Evolutionary conservation across 169 alveolate species (phyloP).

Genomic region (Pseudocohnilembus persalinus): DNA sequence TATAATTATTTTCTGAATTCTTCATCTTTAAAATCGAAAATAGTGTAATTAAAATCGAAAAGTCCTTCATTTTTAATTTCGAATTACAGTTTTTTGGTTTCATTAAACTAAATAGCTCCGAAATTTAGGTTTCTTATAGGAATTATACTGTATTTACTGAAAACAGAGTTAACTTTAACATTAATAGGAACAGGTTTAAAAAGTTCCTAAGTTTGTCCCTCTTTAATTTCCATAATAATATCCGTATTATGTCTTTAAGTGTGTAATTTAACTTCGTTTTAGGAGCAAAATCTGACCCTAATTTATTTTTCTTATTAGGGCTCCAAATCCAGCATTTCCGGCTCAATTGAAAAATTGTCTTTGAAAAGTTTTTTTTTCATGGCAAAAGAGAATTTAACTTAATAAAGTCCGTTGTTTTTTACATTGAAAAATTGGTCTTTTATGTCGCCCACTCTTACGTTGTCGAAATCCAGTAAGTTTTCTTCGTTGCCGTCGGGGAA

Average conservation of each 20-base stretch:
- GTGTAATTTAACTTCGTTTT: constrained; percentile 81
- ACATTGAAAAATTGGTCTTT: constrained; percentile 80
- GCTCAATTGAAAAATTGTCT: constrained; percentile 83
- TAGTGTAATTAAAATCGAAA: constrained; percentile 87
- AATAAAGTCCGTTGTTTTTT: constrained; percentile 87
- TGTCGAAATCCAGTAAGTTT: constrained; percentile 86
- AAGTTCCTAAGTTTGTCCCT: constrained; percentile 83
- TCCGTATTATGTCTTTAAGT: constrained; percentile 85
- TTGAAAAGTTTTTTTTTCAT: constrained; percentile 82
- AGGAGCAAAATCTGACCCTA: constrained; percentile 71
- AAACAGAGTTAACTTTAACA: constrained; percentile 89
- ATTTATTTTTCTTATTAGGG: constrained; percentile 84
- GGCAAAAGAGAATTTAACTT: constrained; percentile 80
- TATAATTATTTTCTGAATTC: constrained; percentile 69
- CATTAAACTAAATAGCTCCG: constrained; percentile 91
- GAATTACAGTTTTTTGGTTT: constrained; percentile 81
- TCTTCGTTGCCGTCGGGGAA: constrained; percentile 72
- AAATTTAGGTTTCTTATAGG: constrained; percentile 92
- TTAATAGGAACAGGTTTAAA: constrained; percentile 86
- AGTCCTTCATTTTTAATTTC: constrained; percentile 93
- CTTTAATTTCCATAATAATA: constrained; percentile 79
- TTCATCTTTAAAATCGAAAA: constrained; percentile 81
- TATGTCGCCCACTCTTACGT: constrained; percentile 91
- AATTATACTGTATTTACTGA: constrained; percentile 84
- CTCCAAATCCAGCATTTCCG: constrained; percentile 81